These are phyloP conservation scores for Quercus suber DNA, from an alignment of 306 rosid species.

Conservation along the genomic window DNA sequence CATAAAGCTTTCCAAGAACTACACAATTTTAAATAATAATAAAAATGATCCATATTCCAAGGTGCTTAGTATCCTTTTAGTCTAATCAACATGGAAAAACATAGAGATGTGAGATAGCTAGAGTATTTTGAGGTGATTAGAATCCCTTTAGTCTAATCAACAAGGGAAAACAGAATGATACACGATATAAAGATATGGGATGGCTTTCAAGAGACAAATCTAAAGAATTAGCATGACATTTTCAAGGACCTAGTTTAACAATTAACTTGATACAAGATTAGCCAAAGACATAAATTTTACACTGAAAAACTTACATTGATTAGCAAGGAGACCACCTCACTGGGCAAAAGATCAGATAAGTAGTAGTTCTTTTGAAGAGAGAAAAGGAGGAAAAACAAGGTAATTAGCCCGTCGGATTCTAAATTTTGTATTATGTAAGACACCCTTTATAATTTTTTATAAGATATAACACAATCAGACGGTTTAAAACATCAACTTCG, in stretches of 20 bases:
- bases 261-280: not conserved
- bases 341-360: not conserved
- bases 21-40: not conserved
- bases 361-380: not conserved
- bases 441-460: not conserved
- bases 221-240: not conserved
- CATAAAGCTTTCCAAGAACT: not conserved
- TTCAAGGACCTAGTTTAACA: not conserved
- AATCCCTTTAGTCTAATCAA: not conserved
- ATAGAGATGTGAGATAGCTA: not conserved
- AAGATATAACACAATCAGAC: not conserved
- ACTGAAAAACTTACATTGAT: not conserved
- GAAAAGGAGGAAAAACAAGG: not conserved
- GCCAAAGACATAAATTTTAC: not conserved
- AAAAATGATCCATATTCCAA: too few species aligned
- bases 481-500: not conserved
- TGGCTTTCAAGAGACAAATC: not conserved
- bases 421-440: not conserved
- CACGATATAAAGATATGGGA: not conserved
- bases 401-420: slow-evolving; percentile 1
- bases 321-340: not conserved
- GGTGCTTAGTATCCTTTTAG: not conserved
- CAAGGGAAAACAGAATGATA: not conserved
- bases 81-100: not conserved
- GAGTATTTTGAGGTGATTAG: not conserved